Percentiles rank a stretch among this genome's conserved stretches.
These are phyloP conservation scores for Fonsecaea nubica DNA, from an alignment of 2,329 filamentous ascomycete genomes.

Conservation along the genomic window DNA sequence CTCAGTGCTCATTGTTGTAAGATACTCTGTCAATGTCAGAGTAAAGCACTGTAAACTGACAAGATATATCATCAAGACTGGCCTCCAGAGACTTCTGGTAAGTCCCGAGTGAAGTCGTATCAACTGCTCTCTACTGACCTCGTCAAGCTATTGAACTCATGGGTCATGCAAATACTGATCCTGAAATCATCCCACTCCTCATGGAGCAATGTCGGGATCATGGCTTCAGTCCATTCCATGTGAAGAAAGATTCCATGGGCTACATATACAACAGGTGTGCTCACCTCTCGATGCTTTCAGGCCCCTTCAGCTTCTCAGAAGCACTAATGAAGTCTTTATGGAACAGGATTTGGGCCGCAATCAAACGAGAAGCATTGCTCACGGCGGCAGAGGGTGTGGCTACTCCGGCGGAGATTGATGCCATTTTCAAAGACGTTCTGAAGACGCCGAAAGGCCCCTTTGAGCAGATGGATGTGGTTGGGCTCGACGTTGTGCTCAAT, in stretches of 20 bases:
- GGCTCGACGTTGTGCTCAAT: conserved; percentile 49
- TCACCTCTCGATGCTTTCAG: neutral
- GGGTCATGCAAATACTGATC: conserved; percentile 46
- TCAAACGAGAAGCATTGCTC: conserved; percentile 51
- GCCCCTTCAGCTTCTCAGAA: neutral
- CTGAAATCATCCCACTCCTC: conserved; percentile 43
- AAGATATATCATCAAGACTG: conserved; percentile 42
- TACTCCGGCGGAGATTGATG: conserved; percentile 48
- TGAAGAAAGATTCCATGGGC: conserved; percentile 47
- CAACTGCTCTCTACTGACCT: neutral
- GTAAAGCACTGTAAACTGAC: conserved; percentile 7
- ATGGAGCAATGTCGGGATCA: conserved; percentile 43
- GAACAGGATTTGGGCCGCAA: conserved; percentile 50
- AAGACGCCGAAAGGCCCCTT: conserved; percentile 48
- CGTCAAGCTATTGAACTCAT: conserved; percentile 48
- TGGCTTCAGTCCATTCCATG: conserved; percentile 49
- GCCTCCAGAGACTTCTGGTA: conserved; percentile 47
- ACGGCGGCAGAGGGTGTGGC: conserved; percentile 47
- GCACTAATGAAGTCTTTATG: neutral
- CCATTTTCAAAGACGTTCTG: conserved; percentile 48
- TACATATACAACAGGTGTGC: conserved; percentile 50
- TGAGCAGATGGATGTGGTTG: conserved; percentile 52
- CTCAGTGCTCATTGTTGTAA: conserved; percentile 53
- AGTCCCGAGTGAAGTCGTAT: neutral
- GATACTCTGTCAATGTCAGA: conserved; percentile 33